Percentiles rank a stretch among this genome's conserved stretches.
These are phyloP conservation scores for Centaurea solstitialis DNA, from an alignment of 129 eudicot genomes.

Conservation along the genomic window DNA sequence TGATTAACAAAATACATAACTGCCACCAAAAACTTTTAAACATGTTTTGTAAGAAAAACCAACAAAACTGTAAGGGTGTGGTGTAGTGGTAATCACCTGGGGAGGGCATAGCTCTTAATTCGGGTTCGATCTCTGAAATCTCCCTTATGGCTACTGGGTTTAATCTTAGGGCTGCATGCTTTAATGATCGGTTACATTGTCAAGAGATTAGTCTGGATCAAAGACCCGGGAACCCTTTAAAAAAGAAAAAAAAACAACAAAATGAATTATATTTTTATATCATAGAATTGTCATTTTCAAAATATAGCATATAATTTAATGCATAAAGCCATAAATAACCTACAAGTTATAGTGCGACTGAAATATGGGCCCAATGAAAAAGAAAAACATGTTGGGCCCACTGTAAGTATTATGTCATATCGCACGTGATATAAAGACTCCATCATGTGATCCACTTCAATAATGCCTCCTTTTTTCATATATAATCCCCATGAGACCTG, in stretches of 20 bases:
- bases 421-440: slow-evolving; percentile 20
- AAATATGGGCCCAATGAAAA: slow-evolving; percentile 3
- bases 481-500: background rate
- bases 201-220: too few species aligned
- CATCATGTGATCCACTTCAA: slow-evolving; percentile 25
- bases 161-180: too few species aligned
- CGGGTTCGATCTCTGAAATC: too few species aligned
- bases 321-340: background rate
- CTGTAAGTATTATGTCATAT: slow-evolving; percentile 1
- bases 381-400: slow-evolving; percentile 1
- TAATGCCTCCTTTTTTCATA: slow-evolving; percentile 1
- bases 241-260: too few species aligned
- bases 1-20: background rate
- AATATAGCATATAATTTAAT: background rate
- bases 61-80: too few species aligned
- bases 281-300: background rate
- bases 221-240: too few species aligned
- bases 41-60: background rate
- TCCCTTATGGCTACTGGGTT: too few species aligned
- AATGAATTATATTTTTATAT: background rate
- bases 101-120: too few species aligned
- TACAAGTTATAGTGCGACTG: background rate
- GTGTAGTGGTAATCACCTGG: too few species aligned
- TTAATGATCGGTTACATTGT: too few species aligned
- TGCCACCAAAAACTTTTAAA: background rate